Evolutionary conservation across 306 rosid species (phyloP), one percentile per base, ranked within the genome.

Genomic region (Alnus glutinosa): DNA sequence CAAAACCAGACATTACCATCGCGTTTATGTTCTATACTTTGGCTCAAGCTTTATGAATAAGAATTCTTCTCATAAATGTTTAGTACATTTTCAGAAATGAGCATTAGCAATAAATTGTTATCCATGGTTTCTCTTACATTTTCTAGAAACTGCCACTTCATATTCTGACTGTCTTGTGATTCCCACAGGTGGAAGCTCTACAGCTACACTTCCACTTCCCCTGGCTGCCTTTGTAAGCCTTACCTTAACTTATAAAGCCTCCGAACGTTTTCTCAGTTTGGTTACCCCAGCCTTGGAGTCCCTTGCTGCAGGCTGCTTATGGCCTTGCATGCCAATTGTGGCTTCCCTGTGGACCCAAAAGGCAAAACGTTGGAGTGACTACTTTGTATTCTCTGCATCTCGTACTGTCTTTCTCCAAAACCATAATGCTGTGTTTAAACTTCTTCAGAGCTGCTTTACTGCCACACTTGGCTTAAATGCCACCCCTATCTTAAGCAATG

Each of bases 321-420:
- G 99, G 98, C 99, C 99, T 81, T 93, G 98, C 82, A 95, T 95
- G 99, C 94, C 99, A 58, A 91, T 95, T 68, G 99, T 95, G 67
- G 93, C 98, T 71, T 95, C 99, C 85, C 90, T 95, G 47, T 95
- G 99, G 99, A 91, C 98, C 69, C 99, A 89, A 86, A 95, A 93
- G 85, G 99, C 98, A 34, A 95, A 86, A 82, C 90, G 96, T 48
- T 93, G 98, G 99, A 90, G 87, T 23, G 99, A 95, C 87, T 95
- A 90, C 85, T 96, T 95, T 63, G 85, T 88, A 78, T 91, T 95
- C 83, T 90, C 96, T 23, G 98, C 98, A 49, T 95, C 98, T 75
- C 91, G 98, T 42, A 88, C 99, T 4, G 97, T 91, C 61, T 93
- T 95, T 87, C 98, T 95, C 79, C 99, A 95, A 84, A 90, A 88